A percentile compares a stretch with the other conserved stretches of the same genome.
Evolutionary conservation across 176 grass and related monocot species (phyloP).

Genomic region (Carex littledalei): DNA sequence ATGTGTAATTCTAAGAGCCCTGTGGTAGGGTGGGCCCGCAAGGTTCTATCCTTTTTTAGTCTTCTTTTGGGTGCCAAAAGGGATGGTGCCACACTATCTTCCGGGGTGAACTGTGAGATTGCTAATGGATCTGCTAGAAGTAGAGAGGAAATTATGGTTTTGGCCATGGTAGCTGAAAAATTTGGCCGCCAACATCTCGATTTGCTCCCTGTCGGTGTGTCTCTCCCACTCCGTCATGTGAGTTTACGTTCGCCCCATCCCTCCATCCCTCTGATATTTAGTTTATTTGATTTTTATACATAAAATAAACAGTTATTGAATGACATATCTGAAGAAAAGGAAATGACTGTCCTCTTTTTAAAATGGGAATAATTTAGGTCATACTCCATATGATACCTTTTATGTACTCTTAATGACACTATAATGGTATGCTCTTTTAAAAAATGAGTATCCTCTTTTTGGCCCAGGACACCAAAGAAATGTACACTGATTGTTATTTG

Average conservation of each 20-base stretch:
- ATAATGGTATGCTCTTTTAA: neutral
- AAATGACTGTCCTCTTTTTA: neutral
- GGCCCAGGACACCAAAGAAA: neutral
- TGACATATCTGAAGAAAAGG: neutral
- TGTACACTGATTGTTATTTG: neutral
- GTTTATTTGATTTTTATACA: neutral
- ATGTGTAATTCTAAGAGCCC: constrained; percentile 57
- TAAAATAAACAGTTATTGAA: neutral
- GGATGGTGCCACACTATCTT: constrained; percentile 63
- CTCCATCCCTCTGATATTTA: constrained; percentile 16
- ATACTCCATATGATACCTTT: constrained; percentile 11
- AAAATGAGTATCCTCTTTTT: constrained; percentile 9
- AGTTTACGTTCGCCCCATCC: constrained; percentile 9
- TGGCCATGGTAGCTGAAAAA: constrained; percentile 90
- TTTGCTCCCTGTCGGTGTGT: constrained; percentile 77
- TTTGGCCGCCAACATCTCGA: constrained; percentile 80
- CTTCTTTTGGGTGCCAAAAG: constrained; percentile 84
- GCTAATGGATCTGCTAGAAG: constrained; percentile 75
- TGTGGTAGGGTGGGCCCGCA: constrained; percentile 72
- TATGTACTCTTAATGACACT: constrained; percentile 16
- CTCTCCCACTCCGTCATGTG: constrained; percentile 89
- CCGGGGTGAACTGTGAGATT: constrained; percentile 87
- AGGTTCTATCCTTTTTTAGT: constrained; percentile 86
- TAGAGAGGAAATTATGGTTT: constrained; percentile 66
- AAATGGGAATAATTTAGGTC: neutral